These are phyloP conservation scores for Salvia sclarea DNA, from an alignment of 305 asterid species.

Conservation along the genomic window DNA sequence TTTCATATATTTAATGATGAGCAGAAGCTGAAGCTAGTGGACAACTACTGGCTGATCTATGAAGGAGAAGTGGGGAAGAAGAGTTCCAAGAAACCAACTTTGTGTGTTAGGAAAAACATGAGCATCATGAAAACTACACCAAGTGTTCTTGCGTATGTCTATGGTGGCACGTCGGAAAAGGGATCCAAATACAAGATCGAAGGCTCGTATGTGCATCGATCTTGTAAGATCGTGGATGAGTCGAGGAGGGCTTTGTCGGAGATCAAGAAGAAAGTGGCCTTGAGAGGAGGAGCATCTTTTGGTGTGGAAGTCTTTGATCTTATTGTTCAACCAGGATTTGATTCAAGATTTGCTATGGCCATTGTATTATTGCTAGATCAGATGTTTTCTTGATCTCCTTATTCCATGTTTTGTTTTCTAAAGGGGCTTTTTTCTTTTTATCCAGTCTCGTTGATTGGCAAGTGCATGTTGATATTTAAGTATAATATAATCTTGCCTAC, in stretches of 20 bases:
- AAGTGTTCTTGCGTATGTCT: slow-evolving; percentile 56
- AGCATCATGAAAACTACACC: slow-evolving; percentile 37
- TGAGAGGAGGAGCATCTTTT: slow-evolving; percentile 44
- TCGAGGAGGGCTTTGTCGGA: slow-evolving; percentile 52
- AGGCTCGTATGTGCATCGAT: slow-evolving; percentile 55
- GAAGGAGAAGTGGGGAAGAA: slow-evolving; percentile 58
- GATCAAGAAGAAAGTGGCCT: slow-evolving; percentile 60
- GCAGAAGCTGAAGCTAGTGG: slow-evolving; percentile 55
- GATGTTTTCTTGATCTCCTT: slow-evolving; percentile 48
- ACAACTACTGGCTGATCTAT: slow-evolving; percentile 53
- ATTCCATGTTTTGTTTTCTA: neutral
- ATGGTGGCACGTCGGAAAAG: slow-evolving; percentile 36
- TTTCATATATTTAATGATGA: neutral
- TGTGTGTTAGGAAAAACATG: slow-evolving; percentile 46
- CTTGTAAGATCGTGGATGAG: slow-evolving; percentile 56
- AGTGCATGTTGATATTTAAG: neutral
- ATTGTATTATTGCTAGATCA: slow-evolving; percentile 55
- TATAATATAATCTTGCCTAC: neutral
- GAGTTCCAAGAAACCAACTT: slow-evolving; percentile 46
- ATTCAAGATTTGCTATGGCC: slow-evolving; percentile 63
- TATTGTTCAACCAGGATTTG: slow-evolving; percentile 48
- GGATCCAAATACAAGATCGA: slow-evolving; percentile 42
- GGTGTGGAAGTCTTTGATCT: slow-evolving; percentile 61
- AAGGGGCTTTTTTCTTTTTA: neutral
- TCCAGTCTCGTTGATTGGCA: neutral